Evolutionary conservation across 352 stramenopile genomes (phyloP).

Genomic region (Phytophthora meadii): DNA sequence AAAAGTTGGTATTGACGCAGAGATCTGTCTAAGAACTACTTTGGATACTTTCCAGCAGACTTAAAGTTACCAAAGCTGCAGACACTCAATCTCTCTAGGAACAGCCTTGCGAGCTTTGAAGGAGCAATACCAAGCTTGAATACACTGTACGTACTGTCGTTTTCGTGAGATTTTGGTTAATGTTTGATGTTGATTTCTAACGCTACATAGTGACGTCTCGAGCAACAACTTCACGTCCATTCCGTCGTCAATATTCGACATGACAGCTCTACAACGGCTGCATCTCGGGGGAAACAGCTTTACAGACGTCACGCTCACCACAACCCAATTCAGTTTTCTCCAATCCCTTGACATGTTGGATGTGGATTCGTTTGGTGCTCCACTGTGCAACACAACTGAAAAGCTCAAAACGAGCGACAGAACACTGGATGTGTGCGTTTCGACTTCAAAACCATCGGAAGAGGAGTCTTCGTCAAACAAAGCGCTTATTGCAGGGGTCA

Average conservation of each 20-base stretch:
- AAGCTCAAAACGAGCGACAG: slow-evolving; percentile 21
- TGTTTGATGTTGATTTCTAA: background rate
- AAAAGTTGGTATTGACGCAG: slow-evolving; percentile 30
- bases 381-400: slow-evolving; percentile 28
- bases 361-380: slow-evolving; percentile 43
- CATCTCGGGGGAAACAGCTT: slow-evolving; percentile 57
- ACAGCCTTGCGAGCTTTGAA: slow-evolving; percentile 56
- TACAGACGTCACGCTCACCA: slow-evolving; percentile 39
- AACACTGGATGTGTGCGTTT: slow-evolving; percentile 27
- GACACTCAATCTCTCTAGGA: slow-evolving; percentile 61
- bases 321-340: slow-evolving; percentile 51
- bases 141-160: slow-evolving; percentile 47
- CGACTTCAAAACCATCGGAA: background rate
- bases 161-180: background rate
- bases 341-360: slow-evolving; percentile 36
- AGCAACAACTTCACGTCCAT: slow-evolving; percentile 56
- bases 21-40: slow-evolving; percentile 74
- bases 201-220: slow-evolving; percentile 53
- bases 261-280: slow-evolving; percentile 46
- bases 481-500: slow-evolving; percentile 30
- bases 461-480: slow-evolving; percentile 16
- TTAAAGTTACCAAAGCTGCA: slow-evolving; percentile 45
- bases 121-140: slow-evolving; percentile 44
- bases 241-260: slow-evolving; percentile 48
- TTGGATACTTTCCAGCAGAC: slow-evolving; percentile 53